Percentiles rank a stretch among this genome's conserved stretches.
phyloP scores from a whole-genome alignment of 257 asterid genomes.

The Solanum ahanhuiri region DNA sequence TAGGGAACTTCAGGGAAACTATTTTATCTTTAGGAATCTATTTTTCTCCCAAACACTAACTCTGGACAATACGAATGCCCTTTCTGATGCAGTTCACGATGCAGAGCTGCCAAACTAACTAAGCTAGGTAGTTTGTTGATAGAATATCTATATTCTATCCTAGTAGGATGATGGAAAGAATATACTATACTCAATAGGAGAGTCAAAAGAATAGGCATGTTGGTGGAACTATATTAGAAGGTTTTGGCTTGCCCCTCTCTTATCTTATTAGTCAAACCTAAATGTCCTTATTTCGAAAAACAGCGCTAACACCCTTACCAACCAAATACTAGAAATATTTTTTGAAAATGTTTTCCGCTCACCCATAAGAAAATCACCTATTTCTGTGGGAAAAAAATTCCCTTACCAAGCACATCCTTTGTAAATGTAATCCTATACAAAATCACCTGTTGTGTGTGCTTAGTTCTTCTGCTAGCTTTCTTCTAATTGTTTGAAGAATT shows the following conservation, averaged over 20 bases:
- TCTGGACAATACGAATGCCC: background rate
- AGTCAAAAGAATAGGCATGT: background rate
- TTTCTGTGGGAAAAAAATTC: background rate
- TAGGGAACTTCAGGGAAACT: background rate
- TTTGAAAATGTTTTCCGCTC: too few species aligned
- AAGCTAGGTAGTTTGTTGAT: background rate
- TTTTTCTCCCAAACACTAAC: background rate
- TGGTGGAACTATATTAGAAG: background rate
- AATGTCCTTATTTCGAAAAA: background rate
- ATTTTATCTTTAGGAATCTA: background rate
- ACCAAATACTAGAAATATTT: background rate
- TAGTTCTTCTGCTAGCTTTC: background rate
- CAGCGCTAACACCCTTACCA: background rate
- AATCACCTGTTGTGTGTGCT: background rate
- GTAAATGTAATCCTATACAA: background rate
- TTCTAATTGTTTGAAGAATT: background rate
- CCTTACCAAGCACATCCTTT: background rate
- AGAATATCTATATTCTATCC: background rate
- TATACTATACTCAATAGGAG: background rate
- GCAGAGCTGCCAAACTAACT: background rate
- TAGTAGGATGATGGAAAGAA: background rate
- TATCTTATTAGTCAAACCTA: background rate
- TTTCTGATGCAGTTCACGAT: background rate
- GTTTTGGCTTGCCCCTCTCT: background rate
- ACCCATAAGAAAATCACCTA: too few species aligned